These are phyloP conservation scores for Paulownia fortunei DNA, from an alignment of 257 asterid genomes.

Conservation along the genomic window DNA sequence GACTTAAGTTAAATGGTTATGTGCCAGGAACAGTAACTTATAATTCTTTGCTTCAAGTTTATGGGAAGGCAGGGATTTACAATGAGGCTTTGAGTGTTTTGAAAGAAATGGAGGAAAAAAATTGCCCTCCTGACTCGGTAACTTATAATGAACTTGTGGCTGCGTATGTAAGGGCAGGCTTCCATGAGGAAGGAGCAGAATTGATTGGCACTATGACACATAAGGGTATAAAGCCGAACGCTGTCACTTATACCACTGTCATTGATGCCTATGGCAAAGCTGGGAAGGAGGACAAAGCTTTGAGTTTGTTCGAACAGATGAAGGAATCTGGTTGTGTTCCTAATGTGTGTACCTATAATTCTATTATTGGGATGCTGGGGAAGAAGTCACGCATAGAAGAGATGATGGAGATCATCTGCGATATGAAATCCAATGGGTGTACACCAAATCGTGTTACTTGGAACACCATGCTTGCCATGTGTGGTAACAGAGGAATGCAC, in stretches of 20 bases:
- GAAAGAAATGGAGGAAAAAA: conserved; percentile 88
- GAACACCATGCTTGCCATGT: conserved; percentile 87
- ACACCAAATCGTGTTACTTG: conserved; percentile 87
- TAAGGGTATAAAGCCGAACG: conserved; percentile 85
- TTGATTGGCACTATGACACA: conserved; percentile 74
- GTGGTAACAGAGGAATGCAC: conserved; percentile 88
- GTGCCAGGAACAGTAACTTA: conserved; percentile 83
- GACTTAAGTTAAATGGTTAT: conserved; percentile 71
- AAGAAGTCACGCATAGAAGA: conserved; percentile 82
- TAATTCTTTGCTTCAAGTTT: conserved; percentile 87
- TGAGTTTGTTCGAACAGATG: conserved; percentile 72
- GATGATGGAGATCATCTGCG: conserved; percentile 76
- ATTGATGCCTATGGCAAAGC: conserved; percentile 96
- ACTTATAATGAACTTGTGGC: conserved; percentile 94
- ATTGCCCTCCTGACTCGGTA: conserved; percentile 86
- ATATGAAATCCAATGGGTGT: conserved; percentile 87
- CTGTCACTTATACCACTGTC: conserved; percentile 85
- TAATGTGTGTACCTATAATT: conserved; percentile 86
- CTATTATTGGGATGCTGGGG: conserved; percentile 91
- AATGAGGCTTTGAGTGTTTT: conserved; percentile 78
- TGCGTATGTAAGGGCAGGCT: conserved; percentile 94
- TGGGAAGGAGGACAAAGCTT: conserved; percentile 77
- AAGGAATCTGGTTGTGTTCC: conserved; percentile 93
- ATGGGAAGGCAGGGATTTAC: conserved; percentile 83
- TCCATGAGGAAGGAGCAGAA: conserved; percentile 81